Conservation (phyloP, 306 rosid genomes). For the Neltuma alba region DNA sequence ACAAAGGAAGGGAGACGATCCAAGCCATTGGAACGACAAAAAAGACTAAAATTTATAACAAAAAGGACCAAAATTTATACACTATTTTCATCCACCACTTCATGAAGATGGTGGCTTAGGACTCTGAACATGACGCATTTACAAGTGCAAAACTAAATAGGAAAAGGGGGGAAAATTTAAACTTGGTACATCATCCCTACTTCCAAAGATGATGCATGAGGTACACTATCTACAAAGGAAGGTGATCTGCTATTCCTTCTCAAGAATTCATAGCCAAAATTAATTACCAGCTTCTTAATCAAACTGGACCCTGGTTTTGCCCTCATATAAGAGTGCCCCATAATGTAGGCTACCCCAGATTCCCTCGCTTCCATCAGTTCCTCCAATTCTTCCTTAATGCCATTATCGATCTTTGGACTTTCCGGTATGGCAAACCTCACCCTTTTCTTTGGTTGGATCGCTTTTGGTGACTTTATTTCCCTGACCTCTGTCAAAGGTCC, state of each 20-base stretch:
- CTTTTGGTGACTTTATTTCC: constrained; percentile 51
- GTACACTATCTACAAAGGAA: constrained; percentile 50
- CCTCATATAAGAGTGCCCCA: constrained; percentile 70
- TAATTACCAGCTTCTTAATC: constrained; percentile 50
- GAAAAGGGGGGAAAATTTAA: constrained; percentile 29
- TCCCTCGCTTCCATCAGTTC: constrained; percentile 81
- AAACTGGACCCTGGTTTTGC: constrained; percentile 72
- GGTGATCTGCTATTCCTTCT: constrained; percentile 71
- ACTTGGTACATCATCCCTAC: constrained; percentile 82
- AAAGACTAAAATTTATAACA: background rate
- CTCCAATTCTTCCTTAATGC: constrained; percentile 54
- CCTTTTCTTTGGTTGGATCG: constrained; percentile 48
- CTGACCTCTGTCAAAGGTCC: constrained; percentile 28
- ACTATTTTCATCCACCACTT: background rate
- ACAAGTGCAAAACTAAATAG: constrained; percentile 28
- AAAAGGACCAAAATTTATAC: constrained; percentile 10
- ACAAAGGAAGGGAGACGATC: background rate
- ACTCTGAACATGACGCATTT: constrained; percentile 22
- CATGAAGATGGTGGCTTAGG: background rate
- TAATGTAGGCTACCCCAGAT: constrained; percentile 71
- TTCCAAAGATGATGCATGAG: constrained; percentile 71
- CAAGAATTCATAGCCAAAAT: constrained; percentile 72
- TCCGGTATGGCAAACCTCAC: constrained; percentile 72
- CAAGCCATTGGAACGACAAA: no score
- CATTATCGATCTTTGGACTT: constrained; percentile 55